These are phyloP conservation scores for Suhomyces sp. DNA, from an alignment of 805 yeast genomes.

Conservation along the genomic window DNA sequence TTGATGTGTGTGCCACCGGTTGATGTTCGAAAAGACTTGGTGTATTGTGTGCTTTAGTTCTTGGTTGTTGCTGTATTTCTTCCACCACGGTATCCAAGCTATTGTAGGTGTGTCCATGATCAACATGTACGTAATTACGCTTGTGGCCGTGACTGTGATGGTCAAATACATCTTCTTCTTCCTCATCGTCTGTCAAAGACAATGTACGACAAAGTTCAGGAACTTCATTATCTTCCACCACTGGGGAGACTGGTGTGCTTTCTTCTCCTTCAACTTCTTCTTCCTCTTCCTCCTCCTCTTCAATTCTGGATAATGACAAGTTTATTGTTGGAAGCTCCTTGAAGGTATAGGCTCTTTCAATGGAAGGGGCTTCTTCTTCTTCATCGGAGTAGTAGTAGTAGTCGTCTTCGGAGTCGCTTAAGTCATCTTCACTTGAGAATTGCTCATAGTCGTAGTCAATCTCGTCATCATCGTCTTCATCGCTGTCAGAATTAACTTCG, in stretches of 20 bases:
- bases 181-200: slow-evolving; percentile 21
- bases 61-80: neutral
- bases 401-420: slow-evolving; percentile 19
- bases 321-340: slow-evolving; percentile 21
- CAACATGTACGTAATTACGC: slow-evolving; percentile 1
- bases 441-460: slow-evolving; percentile 22
- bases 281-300: slow-evolving; percentile 15
- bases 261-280: slow-evolving; percentile 8
- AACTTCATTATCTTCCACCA: slow-evolving; percentile 7
- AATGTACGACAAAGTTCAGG: slow-evolving; percentile 20
- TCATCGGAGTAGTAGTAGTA: slow-evolving; percentile 19
- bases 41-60: neutral
- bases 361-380: slow-evolving; percentile 7
- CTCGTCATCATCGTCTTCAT: slow-evolving; percentile 20
- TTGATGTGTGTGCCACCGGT: no score
- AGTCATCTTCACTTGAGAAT: slow-evolving; percentile 25
- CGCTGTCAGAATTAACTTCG: slow-evolving; percentile 36
- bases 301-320: slow-evolving; percentile 13
- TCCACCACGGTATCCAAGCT: neutral
- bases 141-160: slow-evolving; percentile 1
- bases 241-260: neutral
- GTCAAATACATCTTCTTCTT: slow-evolving; percentile 10
- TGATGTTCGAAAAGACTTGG: slow-evolving; percentile 4
- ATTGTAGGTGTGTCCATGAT: slow-evolving; percentile 4
- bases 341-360: slow-evolving; percentile 5